Base-by-base conservation (phyloP, 1,284 basidiomycete genomes). In the Ganoderma lucidum region DNA sequence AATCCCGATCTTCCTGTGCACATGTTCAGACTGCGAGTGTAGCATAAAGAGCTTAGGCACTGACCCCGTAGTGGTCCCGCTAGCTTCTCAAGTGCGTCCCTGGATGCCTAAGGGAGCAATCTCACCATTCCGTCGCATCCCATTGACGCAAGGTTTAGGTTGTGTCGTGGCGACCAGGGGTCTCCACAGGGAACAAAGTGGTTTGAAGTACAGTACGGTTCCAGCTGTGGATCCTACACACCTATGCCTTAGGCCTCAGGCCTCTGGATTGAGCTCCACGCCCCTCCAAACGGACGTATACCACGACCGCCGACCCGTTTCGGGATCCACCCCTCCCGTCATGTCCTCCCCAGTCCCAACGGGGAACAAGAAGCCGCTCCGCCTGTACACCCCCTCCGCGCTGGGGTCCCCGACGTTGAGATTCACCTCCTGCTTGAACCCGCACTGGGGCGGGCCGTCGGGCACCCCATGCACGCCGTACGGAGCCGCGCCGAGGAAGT, bases 401-500 rank as follows among this genome's bases (percentile, higher is more conserved):
- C 19, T 58, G 2, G 41, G 15, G n/a, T 64, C 59, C 32, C 39
- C 58, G 44, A 64, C 69, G 45, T 69, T 70, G 44, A 74, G 53
- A 28, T 66, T 68, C 30, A 74, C 64, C 64, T 70, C 60, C 23
- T 66, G 58, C 66, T 76, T 74, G 39, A 59, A 61, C 14, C 73
- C 72, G 5, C 37, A 44, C 2, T 37, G 35, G 0, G 74, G 74
- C 32, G 61, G 63, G 14, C 56, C 68, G 1, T 59, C 62, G 8
- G 70, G 69, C 28, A 74, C 64, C 14, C 71, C 73, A 17, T 68
- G 64, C 55, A 72, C 74, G 15, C 72, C 75, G 4, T 73, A 45
- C 0, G 74, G 70, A 41, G 65, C 44, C 8, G 66, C 71, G 9
- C 73, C 75, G 0, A 78, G 70, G 63, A 74, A 75, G 64, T 71